Base-by-base conservation (phyloP, 208 protist species). In the Angomonas deanei region DNA sequence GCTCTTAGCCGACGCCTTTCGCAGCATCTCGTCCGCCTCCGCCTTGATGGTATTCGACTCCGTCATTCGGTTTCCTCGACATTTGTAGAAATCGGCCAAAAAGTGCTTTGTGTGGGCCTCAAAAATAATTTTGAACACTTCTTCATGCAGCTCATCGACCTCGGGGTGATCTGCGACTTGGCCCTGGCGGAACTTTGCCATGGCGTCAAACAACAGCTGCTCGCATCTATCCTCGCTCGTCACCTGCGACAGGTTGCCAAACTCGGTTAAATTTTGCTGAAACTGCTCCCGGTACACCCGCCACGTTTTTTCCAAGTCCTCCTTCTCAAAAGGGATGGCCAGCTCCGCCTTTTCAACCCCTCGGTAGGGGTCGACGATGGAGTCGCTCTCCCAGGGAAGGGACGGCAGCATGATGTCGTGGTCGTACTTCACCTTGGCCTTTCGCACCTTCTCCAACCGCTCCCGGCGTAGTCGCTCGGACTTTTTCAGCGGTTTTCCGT, bases 61-160 rank as follows among this genome's bases (percentile, higher is more conserved):
- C 4, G 85, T 86, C 42, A 66, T 34, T 13, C 88, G 82, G 56
- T 82, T 91, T 0, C 83, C 84, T 48, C 82, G 86, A 63, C 84
- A 92, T 57, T 89, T 92, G 77, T 91, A 91, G 53, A 88, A 92
- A 64, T 94, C 88, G 11, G 85, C 69, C 32, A 94, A 70, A 58
- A 94, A 92, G 58, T 94, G 85, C 76, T 91, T 91, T 21, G 84
- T 92, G 64, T 94, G 85, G 2, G 78, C 85, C 68, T 94, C 88
- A 68, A 92, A 94, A 34, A 92, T 80, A 34, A 92, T 63, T 2
- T 72, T 71, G 46, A 94, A 85, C 23, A 94, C 75, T 38, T 74
- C 83, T 52, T 90, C 81, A 48, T 89, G 83, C 54, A 88, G 78
- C 53, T 72, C 65, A 10, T 85, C 70, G 28, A 94, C 76, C 42